These are phyloP conservation scores for Syzygium malaccense DNA, from an alignment of 441 rosid species.

Conservation along the genomic window DNA sequence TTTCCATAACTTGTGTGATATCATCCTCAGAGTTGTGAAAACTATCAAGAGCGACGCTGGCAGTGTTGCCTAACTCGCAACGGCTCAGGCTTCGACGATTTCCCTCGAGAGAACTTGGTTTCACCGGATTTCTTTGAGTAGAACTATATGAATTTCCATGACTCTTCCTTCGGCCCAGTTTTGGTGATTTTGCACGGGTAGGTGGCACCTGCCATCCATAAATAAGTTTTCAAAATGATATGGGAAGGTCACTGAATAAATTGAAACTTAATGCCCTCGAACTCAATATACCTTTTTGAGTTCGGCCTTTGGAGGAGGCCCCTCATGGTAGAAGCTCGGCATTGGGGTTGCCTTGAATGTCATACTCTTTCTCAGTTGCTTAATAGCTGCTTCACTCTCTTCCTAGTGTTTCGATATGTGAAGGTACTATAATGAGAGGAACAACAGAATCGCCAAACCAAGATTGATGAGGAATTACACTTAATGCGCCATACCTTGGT, in stretches of 20 bases:
- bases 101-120: conserved; percentile 25
- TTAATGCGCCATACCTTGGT: conserved; percentile 42
- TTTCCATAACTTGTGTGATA: conserved; percentile 12
- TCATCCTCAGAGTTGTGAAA: conserved; percentile 8
- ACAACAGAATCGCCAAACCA: background rate
- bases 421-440: background rate
- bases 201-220: conserved; percentile 62
- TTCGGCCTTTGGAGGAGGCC: conserved; percentile 85
- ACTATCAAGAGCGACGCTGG: background rate
- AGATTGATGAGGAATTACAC: background rate
- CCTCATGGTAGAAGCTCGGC: conserved; percentile 94
- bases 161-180: conserved; percentile 78
- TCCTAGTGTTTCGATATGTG: conserved; percentile 35
- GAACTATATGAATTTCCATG: conserved; percentile 25
- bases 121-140: conserved; percentile 30
- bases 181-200: conserved; percentile 98
- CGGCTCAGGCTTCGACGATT: conserved; percentile 25
- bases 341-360: conserved; percentile 84
- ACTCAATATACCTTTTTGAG: conserved; percentile 67
- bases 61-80: conserved; percentile 11
- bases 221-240: background rate
- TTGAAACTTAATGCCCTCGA: background rate
- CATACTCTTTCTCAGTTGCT: conserved; percentile 82
- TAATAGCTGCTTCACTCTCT: conserved; percentile 78
- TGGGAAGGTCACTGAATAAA: background rate